These are phyloP conservation scores for Monosporascus sp. DNA, from an alignment of 2,329 filamentous ascomycete genomes.

Conservation along the genomic window DNA sequence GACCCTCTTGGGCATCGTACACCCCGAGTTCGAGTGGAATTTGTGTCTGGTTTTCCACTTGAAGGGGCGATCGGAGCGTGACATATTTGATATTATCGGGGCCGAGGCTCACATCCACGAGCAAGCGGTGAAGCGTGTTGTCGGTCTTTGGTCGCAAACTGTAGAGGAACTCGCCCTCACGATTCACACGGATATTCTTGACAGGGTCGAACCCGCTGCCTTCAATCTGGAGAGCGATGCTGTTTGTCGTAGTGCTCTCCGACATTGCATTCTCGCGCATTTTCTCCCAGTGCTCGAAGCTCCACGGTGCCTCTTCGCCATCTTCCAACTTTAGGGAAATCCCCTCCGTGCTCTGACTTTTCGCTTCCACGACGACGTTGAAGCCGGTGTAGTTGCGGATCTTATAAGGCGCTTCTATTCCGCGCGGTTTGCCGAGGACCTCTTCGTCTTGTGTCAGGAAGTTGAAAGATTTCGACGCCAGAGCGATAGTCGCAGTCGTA, in stretches of 20 bases:
- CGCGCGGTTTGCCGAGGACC: slow-evolving; percentile 86
- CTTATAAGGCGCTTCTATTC: slow-evolving; percentile 85
- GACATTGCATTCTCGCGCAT: slow-evolving; percentile 89
- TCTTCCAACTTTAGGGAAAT: slow-evolving; percentile 75
- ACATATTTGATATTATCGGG: slow-evolving; percentile 97
- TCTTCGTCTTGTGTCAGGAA: slow-evolving; percentile 88
- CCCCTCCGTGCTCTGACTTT: slow-evolving; percentile 59
- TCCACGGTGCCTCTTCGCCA: slow-evolving; percentile 89
- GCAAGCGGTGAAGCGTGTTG: slow-evolving; percentile 76
- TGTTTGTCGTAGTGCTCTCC: slow-evolving; percentile 68
- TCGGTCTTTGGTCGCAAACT: slow-evolving; percentile 83
- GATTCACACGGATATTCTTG: slow-evolving; percentile 80
- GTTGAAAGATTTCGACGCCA: slow-evolving; percentile 87
- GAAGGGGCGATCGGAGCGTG: slow-evolving; percentile 83
- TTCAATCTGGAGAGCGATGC: slow-evolving; percentile 79
- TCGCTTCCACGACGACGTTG: slow-evolving; percentile 77
- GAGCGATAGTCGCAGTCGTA: slow-evolving; percentile 87
- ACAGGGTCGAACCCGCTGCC: slow-evolving; percentile 91
- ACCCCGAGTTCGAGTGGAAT: slow-evolving; percentile 93
- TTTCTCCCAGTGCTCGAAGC: slow-evolving; percentile 93
- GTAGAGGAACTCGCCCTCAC: slow-evolving; percentile 92
- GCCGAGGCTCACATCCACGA: slow-evolving; percentile 89
- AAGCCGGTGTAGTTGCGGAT: slow-evolving; percentile 97
- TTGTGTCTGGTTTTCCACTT: slow-evolving; percentile 94
- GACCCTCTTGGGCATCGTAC: slow-evolving; percentile 79